Base-by-base conservation (phyloP, 495 filamentous ascomycete genomes). In the Glarea lozoyensis region DNA sequence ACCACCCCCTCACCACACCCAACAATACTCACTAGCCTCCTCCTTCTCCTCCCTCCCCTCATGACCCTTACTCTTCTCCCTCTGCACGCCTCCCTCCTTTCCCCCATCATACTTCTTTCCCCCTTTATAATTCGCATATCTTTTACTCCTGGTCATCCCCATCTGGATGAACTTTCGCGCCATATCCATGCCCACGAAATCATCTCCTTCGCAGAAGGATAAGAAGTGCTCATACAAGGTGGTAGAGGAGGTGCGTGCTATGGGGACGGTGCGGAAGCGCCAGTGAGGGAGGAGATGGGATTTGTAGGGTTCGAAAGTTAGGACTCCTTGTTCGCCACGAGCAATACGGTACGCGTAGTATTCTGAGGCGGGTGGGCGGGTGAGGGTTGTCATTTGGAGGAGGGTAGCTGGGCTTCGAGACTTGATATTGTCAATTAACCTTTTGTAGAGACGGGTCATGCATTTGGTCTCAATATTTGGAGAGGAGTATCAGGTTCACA, bases 161-260 rank as follows among this genome's bases (percentile, higher is more conserved):
- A 74, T 75, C 52, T 72, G 69, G 17, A 75, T 56, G 49, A 74
- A 75, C 44, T 73, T 75, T 10, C 69, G 52, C 15, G 59, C 48
- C 66, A 73, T 75, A 24, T 74, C 71, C 60, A 70, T 70, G 9
- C 71, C 71, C 2, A 73, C 68, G 29, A 74, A 70, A 53, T 75
- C 69, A n/a, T 58, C 57, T 10, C 48, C 24, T 16, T 57, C 42
- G 12, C 62, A 57, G 47, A 68, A 73, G 25, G 55, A 50, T 3
- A 60, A 37, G 42, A 73, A 72, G 20, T 59, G 59, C 0, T 45
- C 15, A 49, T 55, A 69, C 2, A 75, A 60, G 10, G 44, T 49
- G 1, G 37, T 17, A 10, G 67, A 61, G 29, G 65, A 68, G 19
- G 48, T 40, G 2, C 43, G 47, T 0, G 72, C 70, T 24, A 72